Conservation (phyloP, 2,329 filamentous ascomycete genomes). For the Scedosporium apiospermum region DNA sequence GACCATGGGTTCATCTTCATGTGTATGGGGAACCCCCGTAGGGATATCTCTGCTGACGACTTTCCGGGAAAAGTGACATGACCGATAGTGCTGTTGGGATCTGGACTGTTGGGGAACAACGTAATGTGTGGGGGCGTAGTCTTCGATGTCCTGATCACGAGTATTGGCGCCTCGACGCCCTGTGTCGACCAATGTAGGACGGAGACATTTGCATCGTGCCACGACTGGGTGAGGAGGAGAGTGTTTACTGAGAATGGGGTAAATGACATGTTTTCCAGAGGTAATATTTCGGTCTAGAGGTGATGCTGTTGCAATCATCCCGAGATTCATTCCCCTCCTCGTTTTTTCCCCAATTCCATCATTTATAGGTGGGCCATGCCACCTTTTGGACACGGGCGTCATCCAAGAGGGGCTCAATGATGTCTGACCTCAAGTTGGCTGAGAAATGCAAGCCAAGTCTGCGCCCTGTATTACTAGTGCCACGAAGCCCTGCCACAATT, state of each 20-base stretch:
- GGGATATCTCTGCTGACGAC: not conserved
- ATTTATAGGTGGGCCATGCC: too few relatives aligned
- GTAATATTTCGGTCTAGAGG: not conserved
- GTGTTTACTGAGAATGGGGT: not conserved
- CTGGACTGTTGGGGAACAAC: not conserved
- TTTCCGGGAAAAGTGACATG: not conserved
- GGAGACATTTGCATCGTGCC: not conserved
- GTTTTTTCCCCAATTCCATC: too few relatives aligned
- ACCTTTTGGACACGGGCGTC: too few relatives aligned
- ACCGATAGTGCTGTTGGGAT: not conserved
- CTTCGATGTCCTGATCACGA: not conserved
- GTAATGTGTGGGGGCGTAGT: not conserved
- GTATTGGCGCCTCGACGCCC: not conserved
- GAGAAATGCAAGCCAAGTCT: too few relatives aligned
- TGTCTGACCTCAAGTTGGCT: too few relatives aligned
- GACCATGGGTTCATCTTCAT: constrained; percentile 1
- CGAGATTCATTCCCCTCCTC: too few relatives aligned
- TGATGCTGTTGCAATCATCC: not conserved
- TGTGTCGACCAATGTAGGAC: not conserved
- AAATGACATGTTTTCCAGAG: not conserved
- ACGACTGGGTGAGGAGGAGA: not conserved
- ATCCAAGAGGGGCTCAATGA: too few relatives aligned
- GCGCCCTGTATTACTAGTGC: too few relatives aligned
- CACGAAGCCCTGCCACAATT: too few relatives aligned
- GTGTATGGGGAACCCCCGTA: not conserved